Evolutionary conservation across 1,284 basidiomycete genomes (phyloP), one percentile per base, ranked within the genome.

Genomic region (Porodaedalea pini): DNA sequence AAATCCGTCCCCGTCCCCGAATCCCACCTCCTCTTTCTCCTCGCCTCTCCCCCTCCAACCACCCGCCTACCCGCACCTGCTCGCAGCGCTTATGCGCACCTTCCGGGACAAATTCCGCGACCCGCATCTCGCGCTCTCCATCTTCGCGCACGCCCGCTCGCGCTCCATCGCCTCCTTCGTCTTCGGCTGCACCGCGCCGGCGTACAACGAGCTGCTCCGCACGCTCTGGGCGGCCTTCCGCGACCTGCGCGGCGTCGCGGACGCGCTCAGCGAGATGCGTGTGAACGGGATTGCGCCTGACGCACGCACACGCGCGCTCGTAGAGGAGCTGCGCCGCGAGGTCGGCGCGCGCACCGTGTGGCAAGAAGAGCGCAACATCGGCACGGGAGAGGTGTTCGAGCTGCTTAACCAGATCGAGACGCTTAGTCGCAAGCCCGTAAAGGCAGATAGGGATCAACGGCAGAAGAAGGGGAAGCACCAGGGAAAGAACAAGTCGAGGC

Each of bases 131-230:
- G 83, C 92, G 0, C 78, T 95, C n/a, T 81, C 88, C 17, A 78
- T 94, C 34, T 95, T 94, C 73, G 78, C 87, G 54, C 79, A 92
- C 67, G 88, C 90, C 0, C 81, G 83, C 47, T 78, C 79, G 34
- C 78, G 85, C 3, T 90, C 88, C 2, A 78, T 87, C 50, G 77
- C 85, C 5, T 91, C 88, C 2, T 94, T 89, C 68, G 86, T 94
- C 25, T 87, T 89, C 65, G 92, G 92, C 2, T 95, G 93, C 69
- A 88, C 89, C 4, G 89, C 91, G 0, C 78, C 78, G 3, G 88
- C 85, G 0, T 95, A 94, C 72, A 93, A 94, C 69, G 90, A 94
- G 70, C 77, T 93, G 31, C 80, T 95, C 40, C 75, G 81, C 63
- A 90, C 87, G 10, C 82, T 82, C 29, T 95, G 93, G 92, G 72